Percentiles rank a stretch among this genome's conserved stretches.
Conservation (phyloP, 371 early-diverging fungal species). For the Amoeboaphelidium occidentale region DNA sequence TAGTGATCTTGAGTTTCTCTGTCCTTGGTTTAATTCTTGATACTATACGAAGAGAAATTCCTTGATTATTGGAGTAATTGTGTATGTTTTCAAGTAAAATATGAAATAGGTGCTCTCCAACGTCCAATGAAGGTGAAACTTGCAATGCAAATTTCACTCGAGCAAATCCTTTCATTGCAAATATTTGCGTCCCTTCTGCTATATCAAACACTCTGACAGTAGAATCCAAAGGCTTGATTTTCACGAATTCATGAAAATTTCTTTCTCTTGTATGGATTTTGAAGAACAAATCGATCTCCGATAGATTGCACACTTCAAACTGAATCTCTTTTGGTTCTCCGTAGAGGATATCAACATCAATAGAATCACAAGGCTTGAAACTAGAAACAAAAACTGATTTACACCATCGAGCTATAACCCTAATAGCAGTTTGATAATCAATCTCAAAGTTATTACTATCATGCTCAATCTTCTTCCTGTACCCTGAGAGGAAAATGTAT, state of each 20-base stretch:
- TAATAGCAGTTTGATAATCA: constrained; percentile 38
- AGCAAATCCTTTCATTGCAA: neutral
- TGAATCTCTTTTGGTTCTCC: constrained; percentile 67
- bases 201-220: neutral
- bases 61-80: too few species aligned
- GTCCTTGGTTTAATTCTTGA: too few species aligned
- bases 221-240: neutral
- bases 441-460: constrained; percentile 11
- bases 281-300: constrained; percentile 78
- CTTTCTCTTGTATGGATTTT: constrained; percentile 38
- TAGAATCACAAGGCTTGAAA: constrained; percentile 61
- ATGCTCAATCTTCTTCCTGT: neutral
- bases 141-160: neutral
- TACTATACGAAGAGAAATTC: too few species aligned
- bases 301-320: constrained; percentile 67
- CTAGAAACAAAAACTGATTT: constrained; percentile 68
- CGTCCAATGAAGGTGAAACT: constrained; percentile 2
- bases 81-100: too few species aligned
- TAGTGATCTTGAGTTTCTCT: neutral
- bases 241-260: neutral
- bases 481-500: constrained; percentile 7
- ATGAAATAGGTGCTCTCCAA: too few species aligned
- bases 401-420: constrained; percentile 59
- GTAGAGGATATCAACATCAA: constrained; percentile 74
- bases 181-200: neutral